A percentile compares a stretch with the other conserved stretches of the same genome.
Conservation (phyloP, 2,329 filamentous ascomycete genomes). For the Clarireedia hainanense region DNA sequence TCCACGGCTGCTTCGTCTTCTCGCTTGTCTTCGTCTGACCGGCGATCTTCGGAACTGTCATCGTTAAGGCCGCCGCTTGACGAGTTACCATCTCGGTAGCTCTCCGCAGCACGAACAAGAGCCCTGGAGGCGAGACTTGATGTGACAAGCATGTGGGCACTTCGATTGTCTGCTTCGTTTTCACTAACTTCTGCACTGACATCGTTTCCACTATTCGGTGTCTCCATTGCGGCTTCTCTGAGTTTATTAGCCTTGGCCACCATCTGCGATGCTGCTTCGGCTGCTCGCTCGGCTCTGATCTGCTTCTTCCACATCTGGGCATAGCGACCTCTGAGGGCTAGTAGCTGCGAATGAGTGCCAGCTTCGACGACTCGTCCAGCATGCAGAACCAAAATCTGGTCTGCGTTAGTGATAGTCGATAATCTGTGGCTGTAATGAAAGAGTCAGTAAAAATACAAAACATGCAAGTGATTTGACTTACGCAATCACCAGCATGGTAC, state of each 20-base stretch:
- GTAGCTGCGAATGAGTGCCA: slow-evolving; percentile 70
- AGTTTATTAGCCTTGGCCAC: slow-evolving; percentile 27
- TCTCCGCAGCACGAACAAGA: slow-evolving; percentile 13
- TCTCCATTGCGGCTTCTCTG: slow-evolving; percentile 20
- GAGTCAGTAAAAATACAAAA: slow-evolving; percentile 75
- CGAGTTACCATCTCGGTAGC: neutral
- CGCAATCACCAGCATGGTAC: slow-evolving; percentile 93
- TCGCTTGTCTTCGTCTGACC: slow-evolving; percentile 14
- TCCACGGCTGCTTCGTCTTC: neutral
- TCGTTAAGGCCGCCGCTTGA: neutral
- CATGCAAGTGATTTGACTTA: slow-evolving; percentile 36
- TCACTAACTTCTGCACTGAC: slow-evolving; percentile 25
- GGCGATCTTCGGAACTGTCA: slow-evolving; percentile 10
- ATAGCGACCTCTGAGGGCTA: slow-evolving; percentile 65
- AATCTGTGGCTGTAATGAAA: slow-evolving; percentile 57
- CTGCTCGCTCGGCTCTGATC: slow-evolving; percentile 66
- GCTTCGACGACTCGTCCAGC: slow-evolving; percentile 70
- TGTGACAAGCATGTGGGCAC: slow-evolving; percentile 11
- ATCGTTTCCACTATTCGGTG: slow-evolving; percentile 23
- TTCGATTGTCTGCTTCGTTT: slow-evolving; percentile 22
- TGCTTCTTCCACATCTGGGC: slow-evolving; percentile 83
- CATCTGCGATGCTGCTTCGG: slow-evolving; percentile 42
- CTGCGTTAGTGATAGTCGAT: slow-evolving; percentile 84
- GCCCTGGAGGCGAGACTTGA: slow-evolving; percentile 15
- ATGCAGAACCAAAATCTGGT: slow-evolving; percentile 78